A percentile compares a stretch with the other conserved stretches of the same genome.
Evolutionary conservation across 345 rosid genomes (phyloP).

Genomic region (Firmiana major): DNA sequence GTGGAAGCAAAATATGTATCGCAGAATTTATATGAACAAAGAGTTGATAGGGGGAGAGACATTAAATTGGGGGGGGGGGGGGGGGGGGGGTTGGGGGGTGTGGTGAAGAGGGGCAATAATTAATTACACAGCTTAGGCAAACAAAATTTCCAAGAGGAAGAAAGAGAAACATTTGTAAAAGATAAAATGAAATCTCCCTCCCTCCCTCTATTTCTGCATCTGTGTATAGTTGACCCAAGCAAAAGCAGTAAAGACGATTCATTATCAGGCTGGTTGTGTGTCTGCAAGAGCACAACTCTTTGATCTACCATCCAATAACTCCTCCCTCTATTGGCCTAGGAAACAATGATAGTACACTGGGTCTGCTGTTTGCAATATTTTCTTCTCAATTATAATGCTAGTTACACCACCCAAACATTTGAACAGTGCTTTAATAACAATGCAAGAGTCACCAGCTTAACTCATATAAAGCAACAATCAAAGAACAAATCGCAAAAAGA

Average conservation of each 20-base stretch:
- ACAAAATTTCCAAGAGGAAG: background rate
- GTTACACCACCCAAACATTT: background rate
- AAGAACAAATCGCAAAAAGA: background rate
- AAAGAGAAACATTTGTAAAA: background rate
- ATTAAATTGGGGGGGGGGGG: background rate
- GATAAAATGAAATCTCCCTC: background rate
- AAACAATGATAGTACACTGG: background rate
- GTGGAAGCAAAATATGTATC: background rate
- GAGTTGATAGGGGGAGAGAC: background rate
- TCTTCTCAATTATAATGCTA: background rate
- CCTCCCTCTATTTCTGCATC: background rate
- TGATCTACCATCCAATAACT: background rate
- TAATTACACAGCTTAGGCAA: background rate
- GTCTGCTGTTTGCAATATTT: background rate
- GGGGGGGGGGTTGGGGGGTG: too few relatives aligned
- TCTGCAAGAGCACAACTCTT: background rate
- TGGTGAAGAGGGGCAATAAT: background rate
- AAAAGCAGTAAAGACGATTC: background rate
- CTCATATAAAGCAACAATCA: background rate
- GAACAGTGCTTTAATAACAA: background rate
- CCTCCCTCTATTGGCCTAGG: background rate
- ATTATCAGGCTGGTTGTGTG: background rate
- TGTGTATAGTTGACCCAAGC: background rate
- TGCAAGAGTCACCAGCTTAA: background rate
- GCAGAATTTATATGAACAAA: background rate